Evolutionary conservation across 148 eudicot genomes (phyloP), one percentile per base, ranked within the genome.

Genomic region (Rhododendron henanense): DNA sequence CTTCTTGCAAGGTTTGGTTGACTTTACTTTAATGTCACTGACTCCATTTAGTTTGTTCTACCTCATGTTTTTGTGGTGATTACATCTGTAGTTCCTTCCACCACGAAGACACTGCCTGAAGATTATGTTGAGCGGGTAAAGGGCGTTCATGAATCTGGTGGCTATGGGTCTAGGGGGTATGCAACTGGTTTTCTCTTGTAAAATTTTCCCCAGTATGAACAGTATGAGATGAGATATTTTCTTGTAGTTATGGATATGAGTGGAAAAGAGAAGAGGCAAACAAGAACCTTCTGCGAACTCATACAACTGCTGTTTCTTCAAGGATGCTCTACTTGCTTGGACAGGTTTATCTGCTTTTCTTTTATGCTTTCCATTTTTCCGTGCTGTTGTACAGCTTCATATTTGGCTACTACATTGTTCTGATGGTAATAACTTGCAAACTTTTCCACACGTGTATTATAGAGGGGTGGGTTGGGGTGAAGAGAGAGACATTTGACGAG

Each of bases 281-380:
- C 82, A 96, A 96, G 87, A 96, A 96, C 86, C 94, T 96, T 87
- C 85, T 96, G 89, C 95, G 98, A 73, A 97, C 99, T 82, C 99
- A 97, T 87, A 97, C 98, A 57, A 97, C 99, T 85, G 99, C 98
- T 61, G 99, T 97, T 87, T 97, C 99, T 83, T 93, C 99, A 19
- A 94, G 98, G 90, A 95, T 95, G 98, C 93, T 97, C 81, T 97
- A 97, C 89, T 83, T 86, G 84, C 95, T 93, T 87, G 99, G 96
- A 48, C 92, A 97, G 98, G 98, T 95, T 88, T 57, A 67, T 74
- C 41, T 76, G 23, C 31, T 3, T 65, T 39, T 44, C 10, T 10
- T 78, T 2, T 87, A 19, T 85, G 71, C 59, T 53, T 14, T 87
- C 16, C 39, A 47, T 13, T 83, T 37, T 86, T 39, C 21, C 2